phyloP scores from a whole-genome alignment of 352 stramenopile species.

The Thalassiosira mediterranea region DNA sequence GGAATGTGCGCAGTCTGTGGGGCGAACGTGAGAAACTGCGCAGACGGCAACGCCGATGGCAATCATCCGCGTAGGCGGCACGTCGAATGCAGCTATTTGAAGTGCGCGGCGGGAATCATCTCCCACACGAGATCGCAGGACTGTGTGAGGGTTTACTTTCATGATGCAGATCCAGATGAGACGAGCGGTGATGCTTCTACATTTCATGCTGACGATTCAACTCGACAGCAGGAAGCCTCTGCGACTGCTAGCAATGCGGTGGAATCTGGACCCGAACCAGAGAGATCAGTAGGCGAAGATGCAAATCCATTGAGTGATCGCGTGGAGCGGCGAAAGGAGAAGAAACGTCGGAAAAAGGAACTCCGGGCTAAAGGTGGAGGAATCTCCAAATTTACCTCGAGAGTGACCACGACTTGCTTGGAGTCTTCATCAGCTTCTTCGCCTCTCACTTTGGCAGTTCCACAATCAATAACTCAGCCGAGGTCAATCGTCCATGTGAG shows the following conservation, averaged over 20 bases:
- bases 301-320: conserved; percentile 7
- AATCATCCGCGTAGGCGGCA: too few relatives aligned
- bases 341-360: conserved; percentile 43
- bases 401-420: too few relatives aligned
- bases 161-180: too few relatives aligned
- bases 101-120: too few relatives aligned
- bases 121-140: too few relatives aligned
- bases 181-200: too few relatives aligned
- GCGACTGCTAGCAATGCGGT: too few relatives aligned
- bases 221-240: too few relatives aligned
- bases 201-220: too few relatives aligned
- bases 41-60: not conserved
- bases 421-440: conserved; percentile 8
- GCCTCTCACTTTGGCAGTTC: conserved; percentile 4
- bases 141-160: too few relatives aligned
- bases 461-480: conserved; percentile 9
- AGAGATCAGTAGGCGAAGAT: not conserved
- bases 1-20: conserved; percentile 77
- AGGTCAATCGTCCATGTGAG: conserved; percentile 57
- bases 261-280: not conserved
- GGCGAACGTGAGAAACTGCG: conserved; percentile 15
- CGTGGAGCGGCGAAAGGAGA: conserved; percentile 28
- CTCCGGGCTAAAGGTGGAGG: not conserved
- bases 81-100: too few relatives aligned
- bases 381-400: conserved; percentile 18